Conservation (phyloP, 78 protist genomes). For the Thecamonas trahens region DNA sequence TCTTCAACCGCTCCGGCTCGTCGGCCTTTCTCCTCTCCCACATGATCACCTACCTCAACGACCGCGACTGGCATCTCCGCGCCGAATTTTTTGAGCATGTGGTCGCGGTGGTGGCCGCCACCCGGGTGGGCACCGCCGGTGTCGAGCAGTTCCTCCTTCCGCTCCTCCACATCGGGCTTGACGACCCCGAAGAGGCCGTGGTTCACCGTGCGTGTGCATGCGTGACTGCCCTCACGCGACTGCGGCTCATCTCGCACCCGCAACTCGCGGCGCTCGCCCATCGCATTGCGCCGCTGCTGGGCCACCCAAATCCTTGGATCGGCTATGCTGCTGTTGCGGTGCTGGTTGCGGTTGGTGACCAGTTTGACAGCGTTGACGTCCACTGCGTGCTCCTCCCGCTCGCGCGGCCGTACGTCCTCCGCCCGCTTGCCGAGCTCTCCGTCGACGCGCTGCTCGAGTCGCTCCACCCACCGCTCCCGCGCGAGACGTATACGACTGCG, state of each 20-base stretch:
- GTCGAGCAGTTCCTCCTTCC: not conserved
- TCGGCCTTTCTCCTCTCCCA: not conserved
- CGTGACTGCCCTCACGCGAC: not conserved
- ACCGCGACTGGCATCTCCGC: not conserved
- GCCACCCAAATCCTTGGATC: not conserved
- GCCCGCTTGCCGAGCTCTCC: not conserved
- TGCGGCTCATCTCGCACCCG: not conserved
- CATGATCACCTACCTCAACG: not conserved
- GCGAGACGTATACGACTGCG: not conserved
- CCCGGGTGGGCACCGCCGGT: not conserved
- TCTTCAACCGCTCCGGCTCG: not conserved
- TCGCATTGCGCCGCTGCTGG: not conserved
- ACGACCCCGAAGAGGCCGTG: not conserved
- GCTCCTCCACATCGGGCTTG: not conserved
- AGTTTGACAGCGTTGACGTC: not conserved
- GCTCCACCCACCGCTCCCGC: not conserved
- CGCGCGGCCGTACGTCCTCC: not conserved
- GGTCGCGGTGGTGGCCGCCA: not conserved
- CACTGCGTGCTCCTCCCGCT: not conserved
- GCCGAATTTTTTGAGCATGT: not conserved
- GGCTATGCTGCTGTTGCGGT: not conserved
- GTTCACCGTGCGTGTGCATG: not conserved
- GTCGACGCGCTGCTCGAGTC: not conserved
- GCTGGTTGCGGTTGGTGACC: not conserved
- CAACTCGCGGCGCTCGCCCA: not conserved